phyloP scores from a whole-genome alignment of 805 yeast genomes.

The Zygoascus ofunaensis region DNA sequence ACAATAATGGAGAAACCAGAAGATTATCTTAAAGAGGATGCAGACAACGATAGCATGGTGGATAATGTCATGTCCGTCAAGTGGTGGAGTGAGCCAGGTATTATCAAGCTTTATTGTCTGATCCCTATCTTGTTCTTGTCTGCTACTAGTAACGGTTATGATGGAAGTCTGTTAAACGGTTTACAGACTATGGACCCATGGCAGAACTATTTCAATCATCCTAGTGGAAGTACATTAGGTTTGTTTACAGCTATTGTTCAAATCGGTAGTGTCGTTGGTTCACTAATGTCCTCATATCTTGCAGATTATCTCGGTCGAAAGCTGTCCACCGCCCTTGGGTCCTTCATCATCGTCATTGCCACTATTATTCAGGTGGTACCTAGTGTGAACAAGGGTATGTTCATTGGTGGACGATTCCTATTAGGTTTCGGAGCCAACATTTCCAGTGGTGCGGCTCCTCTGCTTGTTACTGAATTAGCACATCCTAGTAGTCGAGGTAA shows the following conservation, averaged over 20 bases:
- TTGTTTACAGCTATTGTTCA: slow-evolving; percentile 3
- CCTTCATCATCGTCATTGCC: slow-evolving; percentile 48
- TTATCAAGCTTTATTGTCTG: slow-evolving; percentile 3
- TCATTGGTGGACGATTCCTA: slow-evolving; percentile 59
- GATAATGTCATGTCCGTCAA: not conserved
- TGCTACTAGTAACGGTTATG: slow-evolving; percentile 10
- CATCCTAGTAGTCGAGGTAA: slow-evolving; percentile 53
- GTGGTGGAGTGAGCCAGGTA: slow-evolving; percentile 7
- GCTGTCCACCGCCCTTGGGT: slow-evolving; percentile 46
- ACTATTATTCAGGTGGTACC: slow-evolving; percentile 38
- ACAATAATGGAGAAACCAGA: not conserved
- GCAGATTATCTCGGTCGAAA: slow-evolving; percentile 61
- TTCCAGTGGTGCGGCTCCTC: slow-evolving; percentile 61
- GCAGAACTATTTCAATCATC: slow-evolving; percentile 9
- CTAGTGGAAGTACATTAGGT: slow-evolving; percentile 10
- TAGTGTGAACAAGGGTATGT: slow-evolving; percentile 44
- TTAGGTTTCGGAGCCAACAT: slow-evolving; percentile 67
- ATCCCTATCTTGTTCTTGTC: slow-evolving; percentile 4
- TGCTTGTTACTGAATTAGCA: slow-evolving; percentile 67
- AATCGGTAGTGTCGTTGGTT: slow-evolving; percentile 20
- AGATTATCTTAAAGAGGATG: not conserved
- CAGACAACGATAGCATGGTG: not conserved
- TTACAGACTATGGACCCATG: slow-evolving; percentile 18
- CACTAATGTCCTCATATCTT: slow-evolving; percentile 9
- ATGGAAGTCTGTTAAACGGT: slow-evolving; percentile 12